Conservation (phyloP, 2,329 filamentous ascomycete species). For the Pseudomassariella vexata region DNA sequence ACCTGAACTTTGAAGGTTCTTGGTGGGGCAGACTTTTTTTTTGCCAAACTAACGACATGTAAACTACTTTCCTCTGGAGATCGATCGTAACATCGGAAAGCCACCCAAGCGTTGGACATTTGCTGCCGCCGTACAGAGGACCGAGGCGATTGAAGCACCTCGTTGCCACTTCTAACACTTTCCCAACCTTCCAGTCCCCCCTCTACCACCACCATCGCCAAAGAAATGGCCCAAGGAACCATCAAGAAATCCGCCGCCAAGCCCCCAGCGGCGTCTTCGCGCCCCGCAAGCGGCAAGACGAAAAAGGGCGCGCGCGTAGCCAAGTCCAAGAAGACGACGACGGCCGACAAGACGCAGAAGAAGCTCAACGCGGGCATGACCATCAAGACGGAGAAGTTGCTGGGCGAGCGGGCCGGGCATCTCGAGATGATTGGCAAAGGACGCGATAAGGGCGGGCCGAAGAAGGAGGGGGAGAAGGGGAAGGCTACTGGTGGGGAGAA, state of each 20-base stretch:
- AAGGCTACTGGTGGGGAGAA: slow-evolving; percentile 22
- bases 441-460: slow-evolving; percentile 32
- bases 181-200: too few species aligned
- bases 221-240: slow-evolving; percentile 5
- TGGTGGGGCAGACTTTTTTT: too few species aligned
- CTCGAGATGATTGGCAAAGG: slow-evolving; percentile 53
- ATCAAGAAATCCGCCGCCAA: slow-evolving; percentile 20
- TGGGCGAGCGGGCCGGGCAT: slow-evolving; percentile 54
- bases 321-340: slow-evolving; percentile 21
- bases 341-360: slow-evolving; percentile 46
- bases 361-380: slow-evolving; percentile 51
- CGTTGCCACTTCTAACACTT: too few species aligned
- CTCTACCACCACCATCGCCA: too few species aligned
- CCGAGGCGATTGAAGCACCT: too few species aligned
- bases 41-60: too few species aligned
- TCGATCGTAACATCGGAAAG: too few species aligned
- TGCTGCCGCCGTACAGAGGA: too few species aligned
- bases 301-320: slow-evolving; percentile 28
- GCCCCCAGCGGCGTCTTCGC: slow-evolving; percentile 42
- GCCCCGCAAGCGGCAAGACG: slow-evolving; percentile 27
- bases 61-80: too few species aligned
- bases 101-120: too few species aligned
- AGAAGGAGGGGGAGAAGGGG: slow-evolving; percentile 13
- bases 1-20: too few species aligned
- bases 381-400: slow-evolving; percentile 49